A percentile compares a stretch with the other conserved stretches of the same genome.
phyloP scores from a whole-genome alignment of 306 rosid species.

The Quercus mongolica region DNA sequence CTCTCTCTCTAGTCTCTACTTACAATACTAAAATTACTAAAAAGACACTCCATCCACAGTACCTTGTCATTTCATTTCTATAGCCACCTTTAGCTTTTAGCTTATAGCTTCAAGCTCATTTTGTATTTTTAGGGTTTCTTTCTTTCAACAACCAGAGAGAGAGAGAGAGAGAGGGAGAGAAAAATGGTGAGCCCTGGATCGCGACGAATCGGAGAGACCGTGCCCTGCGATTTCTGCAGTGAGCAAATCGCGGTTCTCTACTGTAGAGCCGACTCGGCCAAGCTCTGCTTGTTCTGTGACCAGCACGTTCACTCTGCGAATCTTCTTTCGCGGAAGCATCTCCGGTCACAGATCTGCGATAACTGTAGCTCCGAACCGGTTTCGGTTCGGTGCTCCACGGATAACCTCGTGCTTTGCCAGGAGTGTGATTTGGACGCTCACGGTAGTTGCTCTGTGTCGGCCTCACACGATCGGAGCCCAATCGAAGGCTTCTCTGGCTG shows the following conservation, averaged over 20 bases:
- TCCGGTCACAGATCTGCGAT: constrained; percentile 67
- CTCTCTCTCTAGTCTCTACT: too few relatives aligned
- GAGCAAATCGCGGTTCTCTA: constrained; percentile 49
- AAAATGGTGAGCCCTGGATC: constrained; percentile 42
- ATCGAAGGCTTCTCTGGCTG: constrained; percentile 58
- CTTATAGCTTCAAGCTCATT: not conserved
- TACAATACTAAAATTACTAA: not conserved
- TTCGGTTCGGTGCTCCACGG: constrained; percentile 54
- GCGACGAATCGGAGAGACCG: constrained; percentile 7
- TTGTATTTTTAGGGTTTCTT: constrained; percentile 7
- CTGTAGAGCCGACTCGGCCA: constrained; percentile 69
- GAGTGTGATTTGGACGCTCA: constrained; percentile 65
- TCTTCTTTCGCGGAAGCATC: constrained; percentile 54
- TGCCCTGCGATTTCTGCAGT: constrained; percentile 62
- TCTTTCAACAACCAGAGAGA: not conserved
- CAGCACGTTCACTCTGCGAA: constrained; percentile 69
- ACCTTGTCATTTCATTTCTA: not conserved
- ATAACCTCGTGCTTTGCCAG: constrained; percentile 60
- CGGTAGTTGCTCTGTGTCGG: constrained; percentile 39
- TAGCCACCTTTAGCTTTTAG: not conserved
- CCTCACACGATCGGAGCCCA: constrained; percentile 40
- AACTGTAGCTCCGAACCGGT: constrained; percentile 50
- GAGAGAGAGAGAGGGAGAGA: too few relatives aligned
- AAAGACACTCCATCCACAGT: not conserved
- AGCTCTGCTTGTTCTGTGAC: constrained; percentile 70